Percentiles rank a stretch among this genome's conserved stretches.
Conservation (phyloP, 2,329 filamentous ascomycete species). For the Fusarium sp. region DNA sequence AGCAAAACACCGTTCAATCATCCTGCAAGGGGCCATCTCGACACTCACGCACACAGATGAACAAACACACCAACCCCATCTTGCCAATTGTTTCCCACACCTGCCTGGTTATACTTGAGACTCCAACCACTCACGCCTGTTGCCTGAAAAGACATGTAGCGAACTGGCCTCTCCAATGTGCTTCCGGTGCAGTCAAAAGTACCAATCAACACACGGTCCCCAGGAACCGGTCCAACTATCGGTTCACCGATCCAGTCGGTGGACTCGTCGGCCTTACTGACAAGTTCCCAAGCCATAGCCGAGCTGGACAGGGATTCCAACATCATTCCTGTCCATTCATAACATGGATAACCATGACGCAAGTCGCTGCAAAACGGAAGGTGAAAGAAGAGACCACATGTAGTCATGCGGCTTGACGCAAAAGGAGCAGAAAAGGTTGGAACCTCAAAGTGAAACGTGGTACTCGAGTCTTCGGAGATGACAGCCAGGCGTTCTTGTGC, state of each 20-base stretch:
- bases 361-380: constrained; percentile 20
- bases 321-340: constrained; percentile 17
- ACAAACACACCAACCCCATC: constrained; percentile 14
- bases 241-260: neutral
- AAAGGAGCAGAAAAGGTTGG: constrained; percentile 2
- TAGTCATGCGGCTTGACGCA: neutral
- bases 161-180: neutral
- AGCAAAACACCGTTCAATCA: neutral
- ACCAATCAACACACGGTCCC: constrained; percentile 5
- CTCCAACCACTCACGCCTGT: constrained; percentile 9
- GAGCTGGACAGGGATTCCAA: constrained; percentile 8
- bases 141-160: constrained; percentile 4
- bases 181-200: constrained; percentile 8
- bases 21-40: neutral
- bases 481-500: neutral
- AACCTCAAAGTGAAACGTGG: constrained; percentile 13
- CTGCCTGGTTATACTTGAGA: constrained; percentile 9
- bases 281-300: constrained; percentile 10
- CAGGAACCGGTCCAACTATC: constrained; percentile 9
- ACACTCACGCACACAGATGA: neutral
- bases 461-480: constrained; percentile 14
- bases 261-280: neutral
- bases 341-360: constrained; percentile 10
- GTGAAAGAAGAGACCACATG: constrained; percentile 18
- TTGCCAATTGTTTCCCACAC: constrained; percentile 8